Evolutionary conservation across 257 asterid genomes (phyloP), one percentile per base, ranked within the genome.

Genomic region (Paraleonurus japonicus): DNA sequence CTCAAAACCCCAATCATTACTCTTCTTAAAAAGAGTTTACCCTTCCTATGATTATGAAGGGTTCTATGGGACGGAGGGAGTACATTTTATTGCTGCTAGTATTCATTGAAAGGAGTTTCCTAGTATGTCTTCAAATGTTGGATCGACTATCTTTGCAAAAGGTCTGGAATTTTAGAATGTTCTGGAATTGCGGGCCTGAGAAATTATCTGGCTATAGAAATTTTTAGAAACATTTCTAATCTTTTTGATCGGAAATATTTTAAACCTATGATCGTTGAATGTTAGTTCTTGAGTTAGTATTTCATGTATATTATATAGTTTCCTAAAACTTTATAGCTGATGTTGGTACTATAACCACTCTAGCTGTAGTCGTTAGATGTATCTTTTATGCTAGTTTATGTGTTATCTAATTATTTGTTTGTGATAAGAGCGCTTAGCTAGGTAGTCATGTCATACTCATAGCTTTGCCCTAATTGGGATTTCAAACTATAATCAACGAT

Each of bases 301-400:
- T 59, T 37, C 5, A 26, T 66, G 35, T 51, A 11, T 43, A 16
- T 61, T 24, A 59, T 16, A 30, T 27, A 11, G 33, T 60, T 70
- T 23, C 26, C 24, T 41, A 57, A 26, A 30, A 17, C 67, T 33
- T 60, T 20, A 59, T 39, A 69, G 58, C 47, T 45, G 45, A 37
- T 53, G 66, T 51, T 33, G 71, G 67, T 33, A 35, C 68, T 70
- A 55, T 74, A 4, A 55, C 54, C 59, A 71, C 50, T 69, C 63
- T 33, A 35, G 7, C 4, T 43, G 37, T 15, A 17, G 53, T 45
- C 12, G 16, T 24, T 70, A 41, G 73, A 67, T 67, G 58, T 12
- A 39, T 65, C 28, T 59, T 32, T 69, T 23, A 15, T 76, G 70
- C 63, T 62, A 72, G 70, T 53, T 76, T 51, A 27, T 67, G 62